phyloP scores from a whole-genome alignment of 192 early-diverging fungal species.

The Backusella macrospora region DNA sequence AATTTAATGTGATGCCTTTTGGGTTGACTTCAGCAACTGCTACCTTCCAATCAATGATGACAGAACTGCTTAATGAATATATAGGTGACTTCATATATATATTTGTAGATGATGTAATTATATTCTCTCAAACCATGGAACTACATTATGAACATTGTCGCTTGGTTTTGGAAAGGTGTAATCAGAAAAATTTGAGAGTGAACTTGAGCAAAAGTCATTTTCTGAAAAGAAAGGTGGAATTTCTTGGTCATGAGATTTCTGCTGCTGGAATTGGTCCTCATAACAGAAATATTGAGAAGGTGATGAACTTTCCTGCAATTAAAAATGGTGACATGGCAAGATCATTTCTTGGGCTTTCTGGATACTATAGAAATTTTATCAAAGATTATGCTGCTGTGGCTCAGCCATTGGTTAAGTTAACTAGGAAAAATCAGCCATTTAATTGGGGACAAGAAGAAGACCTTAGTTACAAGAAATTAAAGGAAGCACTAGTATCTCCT shows the following conservation, averaged over 20 bases:
- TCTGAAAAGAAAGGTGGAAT: neutral
- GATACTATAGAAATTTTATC: slow-evolving; percentile 44
- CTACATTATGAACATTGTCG: slow-evolving; percentile 24
- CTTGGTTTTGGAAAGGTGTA: slow-evolving; percentile 18
- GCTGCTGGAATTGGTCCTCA: neutral
- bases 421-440: slow-evolving; percentile 34
- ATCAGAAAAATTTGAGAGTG: neutral
- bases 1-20: slow-evolving; percentile 64
- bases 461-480: neutral
- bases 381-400: slow-evolving; percentile 40
- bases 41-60: slow-evolving; percentile 48
- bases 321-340: slow-evolving; percentile 19
- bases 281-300: neutral
- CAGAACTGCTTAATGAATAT: neutral
- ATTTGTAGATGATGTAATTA: slow-evolving; percentile 40
- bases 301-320: slow-evolving; percentile 21
- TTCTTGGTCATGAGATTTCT: neutral
- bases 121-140: slow-evolving; percentile 33
- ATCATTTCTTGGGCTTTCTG: slow-evolving; percentile 41
- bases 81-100: slow-evolving; percentile 24
- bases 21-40: slow-evolving; percentile 67
- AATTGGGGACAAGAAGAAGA: neutral
- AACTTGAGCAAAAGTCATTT: neutral
- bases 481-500: neutral
- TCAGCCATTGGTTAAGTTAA: slow-evolving; percentile 26